These are phyloP conservation scores for Aspergillus ibericus DNA, from an alignment of 2,329 filamentous ascomycete species.

Conservation along the genomic window DNA sequence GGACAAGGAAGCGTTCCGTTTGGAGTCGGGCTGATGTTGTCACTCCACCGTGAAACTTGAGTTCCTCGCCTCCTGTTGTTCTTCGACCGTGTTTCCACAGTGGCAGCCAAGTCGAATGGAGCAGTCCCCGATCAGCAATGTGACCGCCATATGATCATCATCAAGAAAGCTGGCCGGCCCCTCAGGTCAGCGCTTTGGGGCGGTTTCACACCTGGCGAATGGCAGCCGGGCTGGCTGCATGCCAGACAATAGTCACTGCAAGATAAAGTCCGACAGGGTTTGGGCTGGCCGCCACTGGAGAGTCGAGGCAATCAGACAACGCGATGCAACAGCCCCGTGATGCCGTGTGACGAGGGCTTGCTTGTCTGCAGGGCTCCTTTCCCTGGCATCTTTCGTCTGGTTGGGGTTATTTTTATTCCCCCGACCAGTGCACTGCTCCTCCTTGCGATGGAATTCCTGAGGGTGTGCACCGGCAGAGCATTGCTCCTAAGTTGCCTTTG, in stretches of 20 bases:
- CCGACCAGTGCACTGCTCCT: neutral
- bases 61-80: neutral
- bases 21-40: neutral
- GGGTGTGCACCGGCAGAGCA: conserved; percentile 1
- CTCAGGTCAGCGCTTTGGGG: neutral
- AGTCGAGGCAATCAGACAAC: neutral
- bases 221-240: conserved; percentile 2
- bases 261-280: neutral
- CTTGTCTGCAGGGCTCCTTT: neutral
- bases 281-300: neutral
- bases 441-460: neutral
- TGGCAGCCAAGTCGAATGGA: neutral
- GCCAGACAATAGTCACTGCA: conserved; percentile 8
- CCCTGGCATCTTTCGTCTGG: neutral
- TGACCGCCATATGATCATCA: neutral
- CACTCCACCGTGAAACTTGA: neutral
- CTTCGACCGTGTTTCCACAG: neutral
- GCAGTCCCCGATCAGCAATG: no score
- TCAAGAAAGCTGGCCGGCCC: neutral
- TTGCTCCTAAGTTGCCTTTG: conserved; percentile 3
- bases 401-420: no score
- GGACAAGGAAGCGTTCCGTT: neutral
- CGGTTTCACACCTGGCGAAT: neutral
- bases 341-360: conserved; percentile 10
- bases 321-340: conserved; percentile 9